Conservation (phyloP, 1,284 basidiomycete species). For the Grifola frondosa region DNA sequence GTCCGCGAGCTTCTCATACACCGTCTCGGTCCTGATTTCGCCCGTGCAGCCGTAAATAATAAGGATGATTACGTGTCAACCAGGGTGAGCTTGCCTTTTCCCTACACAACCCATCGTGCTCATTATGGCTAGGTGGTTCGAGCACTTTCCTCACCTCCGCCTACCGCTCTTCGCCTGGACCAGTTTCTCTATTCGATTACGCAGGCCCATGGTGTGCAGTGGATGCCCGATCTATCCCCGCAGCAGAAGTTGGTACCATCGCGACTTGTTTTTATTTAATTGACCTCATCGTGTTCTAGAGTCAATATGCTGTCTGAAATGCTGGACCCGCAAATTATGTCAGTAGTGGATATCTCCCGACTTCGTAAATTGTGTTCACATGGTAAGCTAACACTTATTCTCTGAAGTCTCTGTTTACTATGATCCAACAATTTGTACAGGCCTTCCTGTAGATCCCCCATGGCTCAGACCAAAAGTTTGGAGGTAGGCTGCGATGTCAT, state of each 20-base stretch:
- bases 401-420: not conserved
- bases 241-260: slow-evolving; percentile 58
- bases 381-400: slow-evolving; percentile 40
- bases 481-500: slow-evolving; percentile 50
- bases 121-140: slow-evolving; percentile 44
- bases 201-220: slow-evolving; percentile 51
- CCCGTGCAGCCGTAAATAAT: slow-evolving; percentile 51
- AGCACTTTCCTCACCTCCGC: slow-evolving; percentile 49
- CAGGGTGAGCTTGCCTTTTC: slow-evolving; percentile 38
- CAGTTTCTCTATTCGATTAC: slow-evolving; percentile 55
- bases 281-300: slow-evolving; percentile 35
- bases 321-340: slow-evolving; percentile 47
- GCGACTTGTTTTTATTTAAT: too few species aligned
- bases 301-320: slow-evolving; percentile 56
- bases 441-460: slow-evolving; percentile 66
- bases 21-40: slow-evolving; percentile 56
- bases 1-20: slow-evolving; percentile 56
- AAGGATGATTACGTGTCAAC: slow-evolving; percentile 54
- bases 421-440: slow-evolving; percentile 37
- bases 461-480: slow-evolving; percentile 74
- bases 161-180: slow-evolving; percentile 57
- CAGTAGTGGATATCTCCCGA: slow-evolving; percentile 55
- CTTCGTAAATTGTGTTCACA: slow-evolving; percentile 56
- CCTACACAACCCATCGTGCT: slow-evolving; percentile 6
- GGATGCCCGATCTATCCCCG: slow-evolving; percentile 59